Evolutionary conservation across 2,329 filamentous ascomycete species (phyloP).

Genomic region (Macrophomina tecta): DNA sequence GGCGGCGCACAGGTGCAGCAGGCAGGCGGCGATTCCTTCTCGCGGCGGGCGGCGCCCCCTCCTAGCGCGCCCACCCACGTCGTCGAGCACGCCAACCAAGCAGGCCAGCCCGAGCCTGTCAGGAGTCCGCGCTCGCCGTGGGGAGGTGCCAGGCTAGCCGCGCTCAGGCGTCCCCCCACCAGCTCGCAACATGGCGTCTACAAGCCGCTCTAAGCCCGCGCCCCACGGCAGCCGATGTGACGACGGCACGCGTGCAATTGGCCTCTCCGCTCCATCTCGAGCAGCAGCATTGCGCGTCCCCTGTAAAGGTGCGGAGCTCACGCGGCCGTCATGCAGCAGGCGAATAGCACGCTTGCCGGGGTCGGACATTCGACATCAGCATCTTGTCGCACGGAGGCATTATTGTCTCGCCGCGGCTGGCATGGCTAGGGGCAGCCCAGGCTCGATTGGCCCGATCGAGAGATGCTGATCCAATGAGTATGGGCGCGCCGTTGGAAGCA

Average conservation of each 20-base stretch:
- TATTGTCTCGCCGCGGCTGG: slow-evolving; percentile 15
- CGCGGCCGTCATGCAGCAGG: slow-evolving; percentile 10
- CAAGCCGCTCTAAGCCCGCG: neutral
- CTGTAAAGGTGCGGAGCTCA: slow-evolving; percentile 2
- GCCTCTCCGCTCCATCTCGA: neutral
- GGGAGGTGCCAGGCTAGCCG: slow-evolving; percentile 4
- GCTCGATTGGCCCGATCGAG: neutral
- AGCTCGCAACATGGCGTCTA: slow-evolving; percentile 18
- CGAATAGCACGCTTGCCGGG: slow-evolving; percentile 12
- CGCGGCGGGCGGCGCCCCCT: neutral
- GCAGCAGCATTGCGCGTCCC: slow-evolving; percentile 24
- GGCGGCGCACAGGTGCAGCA: neutral
- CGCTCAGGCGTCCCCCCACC: slow-evolving; percentile 19
- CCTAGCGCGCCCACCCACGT: slow-evolving; percentile 2
- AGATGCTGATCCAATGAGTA: slow-evolving; percentile 4
- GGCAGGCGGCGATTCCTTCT: neutral
- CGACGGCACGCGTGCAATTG: slow-evolving; percentile 3
- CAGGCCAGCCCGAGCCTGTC: slow-evolving; percentile 3
- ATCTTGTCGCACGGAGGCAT: slow-evolving; percentile 3
- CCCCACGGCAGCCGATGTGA: neutral
- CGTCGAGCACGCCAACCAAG: neutral
- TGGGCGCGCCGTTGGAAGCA: slow-evolving; percentile 18
- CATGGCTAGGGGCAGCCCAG: slow-evolving; percentile 17
- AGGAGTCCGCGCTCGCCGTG: slow-evolving; percentile 12
- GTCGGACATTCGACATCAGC: slow-evolving; percentile 14